phyloP scores from a whole-genome alignment of 139 green algal genomes.

The Picochlorum costavermella region DNA sequence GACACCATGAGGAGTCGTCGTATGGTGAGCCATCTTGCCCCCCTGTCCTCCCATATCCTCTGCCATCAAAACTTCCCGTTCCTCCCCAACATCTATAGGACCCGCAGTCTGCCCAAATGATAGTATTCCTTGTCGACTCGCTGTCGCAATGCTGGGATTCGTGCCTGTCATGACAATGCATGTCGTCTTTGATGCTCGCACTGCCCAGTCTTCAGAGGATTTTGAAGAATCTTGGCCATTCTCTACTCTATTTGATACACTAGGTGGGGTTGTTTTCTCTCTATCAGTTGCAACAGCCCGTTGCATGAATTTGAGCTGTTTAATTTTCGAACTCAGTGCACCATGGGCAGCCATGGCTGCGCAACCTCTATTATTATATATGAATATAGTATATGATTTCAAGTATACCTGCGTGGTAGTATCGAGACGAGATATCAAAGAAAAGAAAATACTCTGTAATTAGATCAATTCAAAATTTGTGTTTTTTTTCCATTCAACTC shows the following conservation, averaged over 20 bases:
- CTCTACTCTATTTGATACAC: not conserved
- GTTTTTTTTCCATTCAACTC: too few relatives aligned
- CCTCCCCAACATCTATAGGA: not conserved
- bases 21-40: not conserved
- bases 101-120: not conserved
- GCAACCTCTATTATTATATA: too few relatives aligned
- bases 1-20: too few relatives aligned
- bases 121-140: not conserved
- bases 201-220: not conserved
- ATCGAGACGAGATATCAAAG: too few relatives aligned
- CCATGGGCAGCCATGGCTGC: too few relatives aligned
- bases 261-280: not conserved
- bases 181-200: not conserved
- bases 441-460: too few relatives aligned
- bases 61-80: not conserved
- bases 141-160: not conserved
- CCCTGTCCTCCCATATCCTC: not conserved
- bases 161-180: not conserved
- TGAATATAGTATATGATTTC: too few relatives aligned
- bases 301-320: not conserved
- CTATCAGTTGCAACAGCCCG: not conserved
- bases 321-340: not conserved
- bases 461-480: too few relatives aligned
- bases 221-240: too few relatives aligned
- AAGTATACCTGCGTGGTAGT: too few relatives aligned